phyloP scores from a whole-genome alignment of 2,329 filamentous ascomycete genomes.

The Fusarium miscanthi region DNA sequence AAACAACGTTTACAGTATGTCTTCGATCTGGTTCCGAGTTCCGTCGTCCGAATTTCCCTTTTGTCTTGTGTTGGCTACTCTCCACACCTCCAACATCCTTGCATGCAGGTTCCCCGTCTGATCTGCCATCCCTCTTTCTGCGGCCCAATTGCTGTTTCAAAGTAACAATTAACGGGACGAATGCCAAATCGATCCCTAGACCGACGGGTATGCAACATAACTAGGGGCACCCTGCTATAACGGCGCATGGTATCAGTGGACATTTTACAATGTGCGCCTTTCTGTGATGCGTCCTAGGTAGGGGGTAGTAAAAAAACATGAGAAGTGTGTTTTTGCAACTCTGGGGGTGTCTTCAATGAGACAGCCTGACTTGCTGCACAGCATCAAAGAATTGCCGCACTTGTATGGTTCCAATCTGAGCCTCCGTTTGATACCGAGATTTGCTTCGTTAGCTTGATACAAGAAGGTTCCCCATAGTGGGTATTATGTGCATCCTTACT shows the following conservation, averaged over 20 bases:
- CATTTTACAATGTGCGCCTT: background rate
- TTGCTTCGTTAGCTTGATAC: background rate
- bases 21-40: background rate
- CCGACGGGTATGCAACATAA: conserved; percentile 10
- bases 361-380: background rate
- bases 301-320: too few species aligned
- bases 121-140: conserved; percentile 27
- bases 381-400: conserved; percentile 7
- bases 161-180: conserved; percentile 21
- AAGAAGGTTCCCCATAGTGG: background rate
- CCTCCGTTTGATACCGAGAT: background rate
- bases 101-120: conserved; percentile 33
- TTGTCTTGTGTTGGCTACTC: background rate
- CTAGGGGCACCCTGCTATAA: conserved; percentile 15
- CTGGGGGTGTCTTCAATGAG: background rate
- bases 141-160: conserved; percentile 33
- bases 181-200: conserved; percentile 13
- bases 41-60: conserved; percentile 2
- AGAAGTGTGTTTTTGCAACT: too few species aligned
- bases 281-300: background rate
- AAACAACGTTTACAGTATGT: background rate
- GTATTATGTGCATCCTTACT: background rate
- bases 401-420: conserved; percentile 7
- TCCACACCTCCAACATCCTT: background rate
- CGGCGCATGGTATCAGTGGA: conserved; percentile 12